Base-by-base conservation (phyloP, 805 yeast genomes). In the Wickerhamiella siamensis region DNA sequence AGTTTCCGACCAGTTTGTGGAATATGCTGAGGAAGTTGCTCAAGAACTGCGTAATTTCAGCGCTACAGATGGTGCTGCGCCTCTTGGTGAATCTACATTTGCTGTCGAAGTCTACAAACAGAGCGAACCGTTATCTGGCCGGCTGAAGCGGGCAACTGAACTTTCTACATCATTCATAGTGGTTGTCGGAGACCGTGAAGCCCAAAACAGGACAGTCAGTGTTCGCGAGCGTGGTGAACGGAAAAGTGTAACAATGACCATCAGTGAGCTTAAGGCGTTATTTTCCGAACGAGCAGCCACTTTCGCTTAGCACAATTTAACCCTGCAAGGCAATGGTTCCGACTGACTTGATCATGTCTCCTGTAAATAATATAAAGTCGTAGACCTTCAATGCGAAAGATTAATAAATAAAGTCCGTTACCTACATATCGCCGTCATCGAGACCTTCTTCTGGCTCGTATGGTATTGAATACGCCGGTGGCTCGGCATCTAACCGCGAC, bases 131-230 rank as follows among this genome's bases (percentile, higher is more conserved):
- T 74, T 88, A 22, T 87, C 93, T 0, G 71, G 68, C 40, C 70
- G 95, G 52, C 77, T 86, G 40, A 80, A 81, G 52, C 91, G 83
- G 42, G 91, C 94, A 2, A 66, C 79, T 12, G 56, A 60, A 42
- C 76, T 76, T 51, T 84, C 88, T 1, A 86, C 81, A 57, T 78
- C 80, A 6, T 91, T 74, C 54, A 71, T 88, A 36, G 64, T 84
- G n/a, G 72, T 87, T 61, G 70, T 91, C 33, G 98, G 98, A 21
- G 95, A 86, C 50, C 74, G 74, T 49, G 98, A 91, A 58, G 64
- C 80, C 5, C 72, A 69, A 38, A 59, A 61, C 31, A 72, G 72
- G 0, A 71, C 72, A 1, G 63, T 77, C 15, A 75, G 93, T 1
- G 69, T 88, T 8, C 70, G 95, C 54, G 57, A 74, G 5, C 63